Evolutionary conservation across 176 grass and related monocot genomes (phyloP).

Genomic region (Pontederia crassipes): DNA sequence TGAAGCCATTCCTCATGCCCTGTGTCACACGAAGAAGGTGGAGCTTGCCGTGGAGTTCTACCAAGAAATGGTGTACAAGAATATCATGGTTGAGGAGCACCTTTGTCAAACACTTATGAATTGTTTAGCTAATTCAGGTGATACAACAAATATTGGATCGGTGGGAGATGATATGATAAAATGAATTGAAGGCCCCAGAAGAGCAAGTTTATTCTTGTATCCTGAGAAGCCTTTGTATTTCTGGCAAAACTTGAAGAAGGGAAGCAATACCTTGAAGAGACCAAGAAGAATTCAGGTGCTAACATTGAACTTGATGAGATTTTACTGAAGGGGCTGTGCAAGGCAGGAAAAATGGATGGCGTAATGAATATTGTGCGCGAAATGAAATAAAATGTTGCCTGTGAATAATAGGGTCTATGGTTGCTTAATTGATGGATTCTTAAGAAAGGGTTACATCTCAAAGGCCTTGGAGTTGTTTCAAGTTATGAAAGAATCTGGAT

Average conservation of each 20-base stretch:
- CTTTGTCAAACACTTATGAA: conserved; percentile 44
- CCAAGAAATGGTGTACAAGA: conserved; percentile 49
- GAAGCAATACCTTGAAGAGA: conserved; percentile 46
- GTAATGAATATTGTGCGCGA: conserved; percentile 35
- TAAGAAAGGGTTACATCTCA: conserved; percentile 37
- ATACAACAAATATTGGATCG: conserved; percentile 31
- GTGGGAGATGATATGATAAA: conserved; percentile 65
- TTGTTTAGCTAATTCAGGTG: conserved; percentile 40
- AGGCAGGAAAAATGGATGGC: conserved; percentile 42
- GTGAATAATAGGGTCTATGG: conserved; percentile 23
- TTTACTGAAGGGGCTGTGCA: conserved; percentile 54
- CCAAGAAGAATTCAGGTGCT: conserved; percentile 45
- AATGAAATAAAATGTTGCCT: conserved; percentile 30
- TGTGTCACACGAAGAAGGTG: conserved; percentile 40
- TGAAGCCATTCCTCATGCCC: conserved; percentile 36
- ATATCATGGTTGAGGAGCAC: conserved; percentile 24
- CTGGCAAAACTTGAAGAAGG: conserved; percentile 52
- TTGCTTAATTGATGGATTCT: conserved; percentile 55
- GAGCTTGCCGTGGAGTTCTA: conserved; percentile 71
- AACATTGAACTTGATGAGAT: conserved; percentile 30
- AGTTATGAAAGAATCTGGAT: conserved; percentile 44
- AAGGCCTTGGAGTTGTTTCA: conserved; percentile 45
- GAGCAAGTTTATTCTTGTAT: conserved; percentile 38
- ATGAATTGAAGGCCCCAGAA: conserved; percentile 31
- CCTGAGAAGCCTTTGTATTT: conserved; percentile 47